Base-by-base conservation (phyloP, 371 early-diverging fungal species). In the Blakeslea trispora region DNA sequence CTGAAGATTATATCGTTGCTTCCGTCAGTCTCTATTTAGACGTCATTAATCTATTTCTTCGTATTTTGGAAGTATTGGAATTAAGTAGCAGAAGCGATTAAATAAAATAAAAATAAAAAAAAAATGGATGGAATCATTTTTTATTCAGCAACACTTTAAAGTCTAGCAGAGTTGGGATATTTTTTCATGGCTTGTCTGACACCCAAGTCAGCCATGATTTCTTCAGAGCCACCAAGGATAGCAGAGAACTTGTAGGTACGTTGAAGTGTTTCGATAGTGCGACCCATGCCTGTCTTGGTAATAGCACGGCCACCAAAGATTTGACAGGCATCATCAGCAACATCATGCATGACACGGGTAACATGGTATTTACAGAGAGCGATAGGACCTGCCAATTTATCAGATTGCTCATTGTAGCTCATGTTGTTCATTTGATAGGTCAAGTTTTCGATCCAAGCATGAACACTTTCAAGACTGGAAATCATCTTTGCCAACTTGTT, bases 221-320 rank as follows among this genome's bases (percentile, higher is more conserved):
- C 91, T 70, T 93, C 94, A 6, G 89, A 85, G 21, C 92, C 94
- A 57, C 92, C 92, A 28, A 90, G 89, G 51, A 92, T 92, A 34
- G 92, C 89, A 50, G 59, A 59, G 45, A 59, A 67, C 88, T 82
- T 84, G 72, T 80, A 70, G 5, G 77, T 64, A 64, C 73, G 66
- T 55, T 81, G 77, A 55, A 80, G 74, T 8, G 64, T 59, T 55
- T 84, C 84, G 34, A 84, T 63, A 22, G 71, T 61, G 45, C 80
- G 55, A 21, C 81, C 85, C 72, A 82, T 81, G 22, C 85, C 86
- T 45, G 79, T 75, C 68, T 71, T 61, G 15, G 84, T 86, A 35
- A 86, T 66, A 19, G 71, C 86, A 50, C 82, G 79, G 31, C 85
- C 88, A 46, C 87, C 73, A 64, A 88, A 85, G 68, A 87, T 86